phyloP scores from a whole-genome alignment of 1,139 yeast species.

The Saccharomyces hybrid region DNA sequence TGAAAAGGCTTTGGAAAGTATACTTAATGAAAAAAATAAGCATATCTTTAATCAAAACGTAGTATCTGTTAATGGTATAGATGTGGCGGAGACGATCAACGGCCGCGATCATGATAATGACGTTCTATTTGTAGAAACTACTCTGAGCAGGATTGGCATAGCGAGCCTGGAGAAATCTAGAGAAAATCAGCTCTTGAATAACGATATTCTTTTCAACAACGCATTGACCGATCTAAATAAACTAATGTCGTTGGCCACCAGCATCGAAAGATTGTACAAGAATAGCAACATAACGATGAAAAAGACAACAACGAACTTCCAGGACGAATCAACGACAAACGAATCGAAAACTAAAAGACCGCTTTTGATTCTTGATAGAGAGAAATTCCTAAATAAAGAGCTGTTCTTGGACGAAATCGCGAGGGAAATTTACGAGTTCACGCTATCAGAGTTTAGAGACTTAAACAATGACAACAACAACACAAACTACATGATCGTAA shows the following conservation, averaged over 20 bases:
- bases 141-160: constrained; percentile 43
- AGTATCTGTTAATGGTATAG: constrained; percentile 22
- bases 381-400: constrained; percentile 29
- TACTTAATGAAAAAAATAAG: constrained; percentile 35
- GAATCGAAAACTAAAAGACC: constrained; percentile 8
- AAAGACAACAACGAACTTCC: constrained; percentile 14
- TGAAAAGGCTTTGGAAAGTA: constrained; percentile 34
- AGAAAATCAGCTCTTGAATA: constrained; percentile 49
- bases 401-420: constrained; percentile 36
- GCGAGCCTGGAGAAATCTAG: constrained; percentile 61
- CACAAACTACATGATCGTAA: constrained; percentile 48
- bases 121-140: constrained; percentile 17
- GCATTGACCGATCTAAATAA: constrained; percentile 75
- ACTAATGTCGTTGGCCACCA: constrained; percentile 69
- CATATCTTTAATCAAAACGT: constrained; percentile 25
- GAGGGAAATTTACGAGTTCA: constrained; percentile 52
- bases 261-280: constrained; percentile 49
- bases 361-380: constrained; percentile 32
- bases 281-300: constrained; percentile 15
- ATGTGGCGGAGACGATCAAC: constrained; percentile 5
- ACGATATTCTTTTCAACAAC: constrained; percentile 54
- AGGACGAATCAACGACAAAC: constrained; percentile 1
- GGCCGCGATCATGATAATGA: constrained; percentile 9
- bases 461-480: constrained; percentile 29
- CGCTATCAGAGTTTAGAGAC: constrained; percentile 30